phyloP scores from a whole-genome alignment of 2,329 filamentous ascomycete species.

The Aaosphaeria arxii region DNA sequence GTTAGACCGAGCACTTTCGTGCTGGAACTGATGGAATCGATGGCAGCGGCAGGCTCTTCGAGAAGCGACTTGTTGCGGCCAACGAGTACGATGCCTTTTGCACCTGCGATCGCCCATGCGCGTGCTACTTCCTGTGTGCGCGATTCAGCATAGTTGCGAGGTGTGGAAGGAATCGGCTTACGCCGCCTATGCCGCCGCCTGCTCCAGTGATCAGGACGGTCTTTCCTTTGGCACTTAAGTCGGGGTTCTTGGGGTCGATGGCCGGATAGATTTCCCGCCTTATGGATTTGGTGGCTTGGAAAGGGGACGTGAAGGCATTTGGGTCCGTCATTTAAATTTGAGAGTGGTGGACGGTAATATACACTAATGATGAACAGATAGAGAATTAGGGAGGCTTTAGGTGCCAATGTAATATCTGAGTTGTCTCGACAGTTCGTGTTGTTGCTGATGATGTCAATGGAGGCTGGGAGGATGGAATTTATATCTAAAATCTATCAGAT shows the following conservation, averaged over 20 bases:
- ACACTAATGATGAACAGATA: too few species aligned
- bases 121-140: conserved; percentile 11
- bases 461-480: too few species aligned
- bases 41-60: conserved; percentile 3
- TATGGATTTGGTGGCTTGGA: too few species aligned
- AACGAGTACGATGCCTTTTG: conserved; percentile 10
- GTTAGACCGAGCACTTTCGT: conserved; percentile 8
- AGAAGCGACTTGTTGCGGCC: conserved; percentile 10
- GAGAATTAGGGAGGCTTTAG: too few species aligned
- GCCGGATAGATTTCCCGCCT: conserved; percentile 14
- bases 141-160: neutral
- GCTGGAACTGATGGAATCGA: conserved; percentile 3
- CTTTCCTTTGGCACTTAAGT: conserved; percentile 20
- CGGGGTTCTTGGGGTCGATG: conserved; percentile 21
- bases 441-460: too few species aligned
- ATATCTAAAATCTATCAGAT: too few species aligned
- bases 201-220: conserved; percentile 29
- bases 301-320: too few species aligned
- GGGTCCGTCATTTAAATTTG: too few species aligned
- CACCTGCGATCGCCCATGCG: conserved; percentile 13
- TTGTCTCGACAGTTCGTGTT: too few species aligned
- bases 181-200: conserved; percentile 20
- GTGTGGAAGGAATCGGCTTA: neutral
- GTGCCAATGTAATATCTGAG: too few species aligned
- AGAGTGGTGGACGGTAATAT: too few species aligned